A percentile compares a stretch with the other conserved stretches of the same genome.
phyloP scores from a whole-genome alignment of 2,329 filamentous ascomycete species.

The Domatiomyces globalis region DNA sequence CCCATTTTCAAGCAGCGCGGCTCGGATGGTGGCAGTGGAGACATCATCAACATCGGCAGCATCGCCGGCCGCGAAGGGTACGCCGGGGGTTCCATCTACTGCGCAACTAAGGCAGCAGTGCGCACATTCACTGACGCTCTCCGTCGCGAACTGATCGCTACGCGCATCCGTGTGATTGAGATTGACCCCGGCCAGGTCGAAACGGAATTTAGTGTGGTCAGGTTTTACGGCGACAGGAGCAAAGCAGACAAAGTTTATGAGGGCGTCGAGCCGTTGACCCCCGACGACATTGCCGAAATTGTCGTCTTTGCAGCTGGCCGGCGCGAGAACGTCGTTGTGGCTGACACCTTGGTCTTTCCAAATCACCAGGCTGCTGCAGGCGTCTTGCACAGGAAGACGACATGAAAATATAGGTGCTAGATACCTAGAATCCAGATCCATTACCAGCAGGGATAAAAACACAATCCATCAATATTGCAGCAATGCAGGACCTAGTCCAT shows the following conservation, averaged over 20 bases:
- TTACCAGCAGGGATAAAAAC: no score
- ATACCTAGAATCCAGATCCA: no score
- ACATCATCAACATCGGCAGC: slow-evolving; percentile 90
- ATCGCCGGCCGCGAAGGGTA: slow-evolving; percentile 86
- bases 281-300: slow-evolving; percentile 80
- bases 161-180: slow-evolving; percentile 68
- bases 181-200: slow-evolving; percentile 87
- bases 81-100: slow-evolving; percentile 76
- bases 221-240: slow-evolving; percentile 73
- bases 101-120: slow-evolving; percentile 80
- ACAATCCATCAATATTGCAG: no score
- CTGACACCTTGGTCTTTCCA: slow-evolving; percentile 74
- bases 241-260: slow-evolving; percentile 72
- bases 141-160: slow-evolving; percentile 68
- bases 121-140: slow-evolving; percentile 70
- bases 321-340: slow-evolving; percentile 78
- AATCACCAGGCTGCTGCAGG: slow-evolving; percentile 52
- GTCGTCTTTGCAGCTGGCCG: slow-evolving; percentile 73
- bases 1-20: slow-evolving; percentile 57
- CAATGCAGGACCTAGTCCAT: no score
- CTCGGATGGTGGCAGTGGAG: slow-evolving; percentile 60
- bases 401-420: slow-evolving; percentile 34
- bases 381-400: slow-evolving; percentile 14
- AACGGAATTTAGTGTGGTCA: slow-evolving; percentile 83
- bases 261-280: slow-evolving; percentile 67